phyloP scores from a whole-genome alignment of 495 filamentous ascomycete species.

The Glonium stellatum region DNA sequence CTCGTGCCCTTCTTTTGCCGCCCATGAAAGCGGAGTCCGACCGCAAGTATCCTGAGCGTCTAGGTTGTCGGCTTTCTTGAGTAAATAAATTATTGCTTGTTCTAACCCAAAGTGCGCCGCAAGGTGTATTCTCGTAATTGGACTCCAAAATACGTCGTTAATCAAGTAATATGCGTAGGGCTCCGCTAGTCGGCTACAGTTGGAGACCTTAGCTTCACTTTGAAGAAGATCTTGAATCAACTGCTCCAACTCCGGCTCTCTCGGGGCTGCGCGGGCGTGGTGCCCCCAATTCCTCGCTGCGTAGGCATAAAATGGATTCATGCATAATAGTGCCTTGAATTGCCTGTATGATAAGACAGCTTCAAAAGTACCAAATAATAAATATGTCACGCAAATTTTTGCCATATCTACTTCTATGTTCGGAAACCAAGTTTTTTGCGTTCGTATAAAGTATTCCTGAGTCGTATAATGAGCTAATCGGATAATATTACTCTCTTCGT shows the following conservation, averaged over 20 bases:
- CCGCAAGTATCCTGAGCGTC: not conserved
- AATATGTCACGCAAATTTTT: conserved; percentile 40
- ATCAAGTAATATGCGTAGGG: too few species aligned
- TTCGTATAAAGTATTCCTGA: conserved; percentile 46
- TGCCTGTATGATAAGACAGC: conserved; percentile 29
- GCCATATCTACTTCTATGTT: conserved; percentile 36
- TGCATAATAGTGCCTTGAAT: conserved; percentile 26
- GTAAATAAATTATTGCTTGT: not conserved
- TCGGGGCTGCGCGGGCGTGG: conserved; percentile 27
- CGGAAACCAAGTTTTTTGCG: conserved; percentile 33
- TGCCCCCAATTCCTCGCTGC: conserved; percentile 42
- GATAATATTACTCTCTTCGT: conserved; percentile 21
- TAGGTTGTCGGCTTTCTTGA: not conserved
- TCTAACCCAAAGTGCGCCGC: not conserved
- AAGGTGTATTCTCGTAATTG: not conserved
- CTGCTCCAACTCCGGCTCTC: not conserved
- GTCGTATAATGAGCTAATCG: conserved; percentile 52
- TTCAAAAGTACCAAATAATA: conserved; percentile 38
- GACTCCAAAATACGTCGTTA: not conserved
- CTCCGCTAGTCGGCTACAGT: not conserved
- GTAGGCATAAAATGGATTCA: conserved; percentile 41
- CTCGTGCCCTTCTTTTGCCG: too few species aligned
- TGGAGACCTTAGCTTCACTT: not conserved
- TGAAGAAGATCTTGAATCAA: not conserved
- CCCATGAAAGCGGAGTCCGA: not conserved